A percentile compares a stretch with the other conserved stretches of the same genome.
Conservation (phyloP, 2,329 filamentous ascomycete genomes). For the Penicillium olsonii region DNA sequence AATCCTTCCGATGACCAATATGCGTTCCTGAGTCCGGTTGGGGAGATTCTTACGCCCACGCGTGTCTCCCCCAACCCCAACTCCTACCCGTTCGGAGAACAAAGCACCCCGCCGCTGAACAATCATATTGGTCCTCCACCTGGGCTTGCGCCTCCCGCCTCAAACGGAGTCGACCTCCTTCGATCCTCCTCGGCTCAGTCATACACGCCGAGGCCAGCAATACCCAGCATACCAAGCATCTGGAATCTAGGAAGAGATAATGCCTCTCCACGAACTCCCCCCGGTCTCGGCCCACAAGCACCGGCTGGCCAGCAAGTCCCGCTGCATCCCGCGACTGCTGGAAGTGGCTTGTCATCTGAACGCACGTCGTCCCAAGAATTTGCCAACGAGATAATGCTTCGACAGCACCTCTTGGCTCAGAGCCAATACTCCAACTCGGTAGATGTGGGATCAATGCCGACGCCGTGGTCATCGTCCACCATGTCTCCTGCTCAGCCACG, state of each 20-base stretch:
- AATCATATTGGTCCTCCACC: slow-evolving; percentile 36
- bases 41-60: slow-evolving; percentile 27
- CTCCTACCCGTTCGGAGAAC: slow-evolving; percentile 24
- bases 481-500: slow-evolving; percentile 14
- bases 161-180: slow-evolving; percentile 20
- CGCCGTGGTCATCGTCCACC: slow-evolving; percentile 27
- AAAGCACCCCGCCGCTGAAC: slow-evolving; percentile 22
- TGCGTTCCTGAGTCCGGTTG: slow-evolving; percentile 24
- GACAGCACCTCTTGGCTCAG: slow-evolving; percentile 30
- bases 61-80: slow-evolving; percentile 23
- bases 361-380: slow-evolving; percentile 27
- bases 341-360: slow-evolving; percentile 15
- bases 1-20: slow-evolving; percentile 32
- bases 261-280: slow-evolving; percentile 41
- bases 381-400: slow-evolving; percentile 30
- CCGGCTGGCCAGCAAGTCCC: slow-evolving; percentile 22
- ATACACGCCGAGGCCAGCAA: slow-evolving; percentile 32
- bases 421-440: slow-evolving; percentile 23
- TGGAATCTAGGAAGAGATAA: slow-evolving; percentile 48
- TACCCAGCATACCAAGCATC: slow-evolving; percentile 44
- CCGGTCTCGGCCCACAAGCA: slow-evolving; percentile 34
- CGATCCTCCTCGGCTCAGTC: slow-evolving; percentile 31
- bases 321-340: slow-evolving; percentile 14
- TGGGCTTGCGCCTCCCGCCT: slow-evolving; percentile 31
- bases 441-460: slow-evolving; percentile 24